phyloP scores from a whole-genome alignment of 208 protist genomes.

The Leishmania lainsoni region DNA sequence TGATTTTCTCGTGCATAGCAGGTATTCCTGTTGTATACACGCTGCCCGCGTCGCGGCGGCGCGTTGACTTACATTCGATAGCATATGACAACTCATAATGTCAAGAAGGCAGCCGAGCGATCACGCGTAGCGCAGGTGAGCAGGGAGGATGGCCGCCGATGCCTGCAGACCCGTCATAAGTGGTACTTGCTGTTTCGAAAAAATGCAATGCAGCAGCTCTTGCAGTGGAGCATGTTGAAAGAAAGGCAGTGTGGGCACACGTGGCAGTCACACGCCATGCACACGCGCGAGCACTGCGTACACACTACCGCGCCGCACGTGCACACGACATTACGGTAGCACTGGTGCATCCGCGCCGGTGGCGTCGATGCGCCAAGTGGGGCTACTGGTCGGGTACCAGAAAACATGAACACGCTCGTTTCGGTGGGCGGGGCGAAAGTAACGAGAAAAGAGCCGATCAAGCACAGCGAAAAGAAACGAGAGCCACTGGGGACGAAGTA shows the following conservation, averaged over 20 bases:
- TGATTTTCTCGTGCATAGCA: background rate
- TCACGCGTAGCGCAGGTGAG: background rate
- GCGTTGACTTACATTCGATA: background rate
- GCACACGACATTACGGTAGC: constrained; percentile 47
- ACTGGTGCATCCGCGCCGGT: constrained; percentile 41
- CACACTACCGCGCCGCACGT: constrained; percentile 60
- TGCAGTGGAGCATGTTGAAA: constrained; percentile 69
- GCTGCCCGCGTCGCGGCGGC: background rate
- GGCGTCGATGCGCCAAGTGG: constrained; percentile 1
- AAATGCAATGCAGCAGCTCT: constrained; percentile 68
- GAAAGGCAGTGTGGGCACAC: constrained; percentile 66
- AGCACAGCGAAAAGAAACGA: background rate
- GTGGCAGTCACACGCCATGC: constrained; percentile 64
- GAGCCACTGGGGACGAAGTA: background rate
- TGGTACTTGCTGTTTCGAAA: constrained; percentile 52
- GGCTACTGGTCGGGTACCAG: constrained; percentile 7
- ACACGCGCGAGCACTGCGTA: constrained; percentile 60
- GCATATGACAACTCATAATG: background rate
- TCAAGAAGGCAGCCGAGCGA: background rate
- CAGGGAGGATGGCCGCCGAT: background rate
- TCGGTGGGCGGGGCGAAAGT: background rate
- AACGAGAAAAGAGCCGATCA: background rate
- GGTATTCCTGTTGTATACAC: background rate
- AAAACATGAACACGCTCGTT: constrained; percentile 9
- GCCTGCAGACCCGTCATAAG: constrained; percentile 34